Conservation (phyloP, 2,329 filamentous ascomycete species). For the Stagonosporopsis rhizophila region DNA sequence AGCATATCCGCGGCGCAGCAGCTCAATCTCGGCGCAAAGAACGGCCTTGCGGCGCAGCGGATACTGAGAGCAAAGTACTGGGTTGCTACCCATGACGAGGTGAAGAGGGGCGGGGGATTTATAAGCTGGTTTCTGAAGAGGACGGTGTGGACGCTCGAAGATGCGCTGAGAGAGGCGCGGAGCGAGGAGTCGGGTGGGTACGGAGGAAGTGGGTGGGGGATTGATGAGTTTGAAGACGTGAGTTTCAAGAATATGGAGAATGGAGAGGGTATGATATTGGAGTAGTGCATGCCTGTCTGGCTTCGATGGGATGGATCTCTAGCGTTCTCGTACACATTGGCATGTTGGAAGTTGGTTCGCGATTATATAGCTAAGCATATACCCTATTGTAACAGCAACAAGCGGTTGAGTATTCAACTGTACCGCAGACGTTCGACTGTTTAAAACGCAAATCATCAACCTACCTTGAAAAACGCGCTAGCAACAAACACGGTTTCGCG, state of each 20-base stretch:
- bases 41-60: constrained; percentile 64
- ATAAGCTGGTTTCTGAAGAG: constrained; percentile 59
- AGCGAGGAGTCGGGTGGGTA: constrained; percentile 52
- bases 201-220: constrained; percentile 10
- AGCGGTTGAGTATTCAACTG: too few species aligned
- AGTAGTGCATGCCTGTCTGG: constrained; percentile 42
- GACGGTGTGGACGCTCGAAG: constrained; percentile 52
- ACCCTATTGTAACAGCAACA: not conserved
- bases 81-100: constrained; percentile 71
- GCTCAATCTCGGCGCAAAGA: constrained; percentile 69
- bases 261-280: constrained; percentile 62
- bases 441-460: too few species aligned
- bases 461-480: not conserved
- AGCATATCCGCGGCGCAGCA: constrained; percentile 60
- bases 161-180: constrained; percentile 58
- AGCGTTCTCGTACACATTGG: not conserved
- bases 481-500: not conserved
- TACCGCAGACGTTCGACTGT: too few species aligned
- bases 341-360: not conserved
- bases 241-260: constrained; percentile 63
- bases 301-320: not conserved
- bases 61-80: constrained; percentile 65
- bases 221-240: constrained; percentile 51
- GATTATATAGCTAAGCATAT: not conserved
- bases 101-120: constrained; percentile 65